Conservation (phyloP, 164 flowering plant genomes). For the Vitis rotundifolia region DNA sequence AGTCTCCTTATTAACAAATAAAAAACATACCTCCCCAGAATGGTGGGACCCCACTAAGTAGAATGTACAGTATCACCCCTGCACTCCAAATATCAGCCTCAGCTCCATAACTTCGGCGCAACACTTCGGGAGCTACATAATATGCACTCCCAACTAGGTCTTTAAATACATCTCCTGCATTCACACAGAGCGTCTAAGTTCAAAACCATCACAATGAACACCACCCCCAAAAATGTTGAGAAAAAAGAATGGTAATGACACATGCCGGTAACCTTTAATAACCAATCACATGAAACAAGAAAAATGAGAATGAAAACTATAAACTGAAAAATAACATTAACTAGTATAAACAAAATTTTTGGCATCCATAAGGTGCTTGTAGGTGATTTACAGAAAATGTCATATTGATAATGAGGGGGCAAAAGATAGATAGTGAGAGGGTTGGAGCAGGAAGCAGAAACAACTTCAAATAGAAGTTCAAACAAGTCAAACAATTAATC, state of each 20-base stretch:
- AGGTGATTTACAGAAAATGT: too few species aligned
- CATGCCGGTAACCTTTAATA: not conserved
- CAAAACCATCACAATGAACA: slow-evolving; percentile 8
- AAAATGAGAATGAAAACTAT: not conserved
- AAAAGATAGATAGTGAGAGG: not conserved
- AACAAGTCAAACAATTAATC: not conserved
- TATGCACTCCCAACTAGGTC: slow-evolving; percentile 98
- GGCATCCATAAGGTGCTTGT: not conserved
- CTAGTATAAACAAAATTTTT: not conserved
- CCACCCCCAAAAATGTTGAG: not conserved
- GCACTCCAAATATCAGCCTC: slow-evolving; percentile 98
- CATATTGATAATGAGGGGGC: too few species aligned
- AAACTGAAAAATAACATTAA: not conserved
- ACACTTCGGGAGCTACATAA: slow-evolving; percentile 96
- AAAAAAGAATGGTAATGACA: not conserved
- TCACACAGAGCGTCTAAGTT: slow-evolving; percentile 10
- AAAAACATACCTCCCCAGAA: slow-evolving; percentile 82
- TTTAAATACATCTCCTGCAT: slow-evolving; percentile 79
- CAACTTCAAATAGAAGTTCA: not conserved
- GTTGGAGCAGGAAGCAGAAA: not conserved
- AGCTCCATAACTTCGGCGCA: slow-evolving; percentile 75
- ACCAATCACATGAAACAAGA: not conserved
- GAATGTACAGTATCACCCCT: slow-evolving; percentile 90
- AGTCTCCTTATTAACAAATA: not conserved
- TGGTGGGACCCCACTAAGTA: slow-evolving; percentile 93